phyloP scores from a whole-genome alignment of 805 yeast genomes.

The Candida easanensis region DNA sequence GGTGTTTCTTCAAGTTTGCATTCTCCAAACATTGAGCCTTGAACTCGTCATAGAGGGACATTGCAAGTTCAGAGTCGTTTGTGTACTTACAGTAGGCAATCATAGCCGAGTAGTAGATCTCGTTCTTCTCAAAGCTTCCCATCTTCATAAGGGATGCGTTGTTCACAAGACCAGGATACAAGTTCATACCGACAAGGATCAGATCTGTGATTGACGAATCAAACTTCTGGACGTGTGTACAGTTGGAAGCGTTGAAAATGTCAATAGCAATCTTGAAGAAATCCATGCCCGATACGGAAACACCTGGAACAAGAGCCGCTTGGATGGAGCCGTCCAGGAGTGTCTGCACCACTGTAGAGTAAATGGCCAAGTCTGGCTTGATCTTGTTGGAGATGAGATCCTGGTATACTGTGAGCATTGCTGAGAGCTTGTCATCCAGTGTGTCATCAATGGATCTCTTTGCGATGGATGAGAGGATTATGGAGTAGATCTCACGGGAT shows the following conservation, averaged over 20 bases:
- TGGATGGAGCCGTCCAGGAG: slow-evolving; percentile 48
- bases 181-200: slow-evolving; percentile 42
- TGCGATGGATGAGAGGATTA: slow-evolving; percentile 53
- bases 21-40: slow-evolving; percentile 20
- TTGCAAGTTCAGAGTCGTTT: slow-evolving; percentile 37
- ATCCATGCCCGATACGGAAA: slow-evolving; percentile 39
- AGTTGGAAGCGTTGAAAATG: slow-evolving; percentile 39
- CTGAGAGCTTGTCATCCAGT: slow-evolving; percentile 59
- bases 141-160: slow-evolving; percentile 31
- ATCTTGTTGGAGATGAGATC: slow-evolving; percentile 53
- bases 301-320: slow-evolving; percentile 36
- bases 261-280: slow-evolving; percentile 50
- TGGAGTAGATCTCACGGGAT: slow-evolving; percentile 48
- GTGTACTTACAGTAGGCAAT: slow-evolving; percentile 38
- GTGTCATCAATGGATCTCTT: slow-evolving; percentile 49
- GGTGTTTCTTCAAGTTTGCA: slow-evolving; percentile 31
- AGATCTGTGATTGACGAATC: slow-evolving; percentile 43
- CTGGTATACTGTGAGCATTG: slow-evolving; percentile 62
- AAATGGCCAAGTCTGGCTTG: slow-evolving; percentile 57
- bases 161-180: slow-evolving; percentile 36
- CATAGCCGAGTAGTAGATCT: slow-evolving; percentile 38
- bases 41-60: slow-evolving; percentile 38
- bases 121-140: slow-evolving; percentile 25
- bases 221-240: slow-evolving; percentile 42
- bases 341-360: slow-evolving; percentile 47